Percentiles rank a stretch among this genome's conserved stretches.
Evolutionary conservation across 2,329 filamentous ascomycete species (phyloP).

Genomic region (Acrocalymma vagum): DNA sequence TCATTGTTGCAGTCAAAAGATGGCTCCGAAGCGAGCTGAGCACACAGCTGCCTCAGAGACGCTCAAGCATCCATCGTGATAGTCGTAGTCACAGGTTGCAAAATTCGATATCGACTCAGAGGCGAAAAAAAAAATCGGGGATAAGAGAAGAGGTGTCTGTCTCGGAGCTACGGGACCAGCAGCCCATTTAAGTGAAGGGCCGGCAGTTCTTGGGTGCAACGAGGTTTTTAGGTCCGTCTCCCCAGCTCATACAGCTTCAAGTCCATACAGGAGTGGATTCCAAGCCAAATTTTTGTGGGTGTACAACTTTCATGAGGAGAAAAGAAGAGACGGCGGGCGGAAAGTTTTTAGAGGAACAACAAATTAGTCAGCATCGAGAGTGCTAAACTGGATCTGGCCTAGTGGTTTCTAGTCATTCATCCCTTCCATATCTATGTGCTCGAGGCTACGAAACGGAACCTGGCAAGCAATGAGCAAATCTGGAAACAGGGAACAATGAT

Average conservation of each 20-base stretch:
- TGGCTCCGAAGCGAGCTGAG: slow-evolving; percentile 39
- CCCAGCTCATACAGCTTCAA: slow-evolving; percentile 66
- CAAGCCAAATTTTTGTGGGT: slow-evolving; percentile 67
- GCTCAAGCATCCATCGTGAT: slow-evolving; percentile 54
- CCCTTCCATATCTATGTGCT: too few relatives aligned
- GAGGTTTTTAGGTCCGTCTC: slow-evolving; percentile 57
- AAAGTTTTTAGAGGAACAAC: too few relatives aligned
- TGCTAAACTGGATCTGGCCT: too few relatives aligned
- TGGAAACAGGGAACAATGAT: too few relatives aligned
- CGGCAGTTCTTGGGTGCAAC: slow-evolving; percentile 48
- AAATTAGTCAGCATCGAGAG: too few relatives aligned
- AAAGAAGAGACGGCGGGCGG: slow-evolving; percentile 22
- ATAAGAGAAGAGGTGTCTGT: slow-evolving; percentile 33
- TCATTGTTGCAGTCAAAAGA: slow-evolving; percentile 18
- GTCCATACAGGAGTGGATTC: slow-evolving; percentile 59
- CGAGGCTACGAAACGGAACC: too few relatives aligned
- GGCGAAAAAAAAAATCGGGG: slow-evolving; percentile 6
- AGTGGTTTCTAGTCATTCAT: too few relatives aligned
- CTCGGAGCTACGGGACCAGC: slow-evolving; percentile 48
- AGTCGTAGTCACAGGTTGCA: slow-evolving; percentile 18
- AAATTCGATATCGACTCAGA: slow-evolving; percentile 5
- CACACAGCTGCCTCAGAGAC: slow-evolving; percentile 42
- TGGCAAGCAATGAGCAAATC: too few relatives aligned
- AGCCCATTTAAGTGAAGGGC: slow-evolving; percentile 35
- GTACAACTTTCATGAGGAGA: slow-evolving; percentile 47